Evolutionary conservation across 2,329 filamentous ascomycete species (phyloP).

Genomic region (Neofusicoccum parvum): DNA sequence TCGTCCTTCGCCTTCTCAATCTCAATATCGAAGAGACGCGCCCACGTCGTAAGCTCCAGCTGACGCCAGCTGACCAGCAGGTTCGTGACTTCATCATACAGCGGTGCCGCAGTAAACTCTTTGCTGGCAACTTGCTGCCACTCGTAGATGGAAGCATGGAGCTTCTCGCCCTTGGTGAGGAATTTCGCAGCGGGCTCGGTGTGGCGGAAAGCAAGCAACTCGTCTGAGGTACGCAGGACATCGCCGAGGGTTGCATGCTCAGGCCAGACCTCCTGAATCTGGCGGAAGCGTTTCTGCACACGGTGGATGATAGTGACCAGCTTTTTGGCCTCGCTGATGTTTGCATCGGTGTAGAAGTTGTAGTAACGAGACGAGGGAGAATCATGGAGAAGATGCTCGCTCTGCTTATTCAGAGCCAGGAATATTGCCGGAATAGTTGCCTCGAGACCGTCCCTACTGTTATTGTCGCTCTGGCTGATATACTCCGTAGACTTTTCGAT

Average conservation of each 20-base stretch:
- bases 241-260: conserved; percentile 80
- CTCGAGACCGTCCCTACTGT: conserved; percentile 35
- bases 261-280: conserved; percentile 66
- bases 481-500: conserved; percentile 20
- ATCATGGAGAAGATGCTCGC: conserved; percentile 45
- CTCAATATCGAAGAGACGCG: conserved; percentile 83
- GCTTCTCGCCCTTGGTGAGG: conserved; percentile 81
- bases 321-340: conserved; percentile 73
- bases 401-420: conserved; percentile 65
- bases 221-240: conserved; percentile 73
- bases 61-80: conserved; percentile 87
- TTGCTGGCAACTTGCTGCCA: conserved; percentile 94
- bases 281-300: conserved; percentile 70
- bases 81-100: conserved; percentile 78
- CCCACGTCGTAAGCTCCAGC: conserved; percentile 90
- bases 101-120: conserved; percentile 67
- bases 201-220: conserved; percentile 74
- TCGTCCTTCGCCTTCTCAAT: conserved; percentile 72
- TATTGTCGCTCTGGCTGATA: conserved; percentile 31
- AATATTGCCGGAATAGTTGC: conserved; percentile 68
- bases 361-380: conserved; percentile 51
- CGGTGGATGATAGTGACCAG: conserved; percentile 70
- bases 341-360: conserved; percentile 88
- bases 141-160: conserved; percentile 83
- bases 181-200: conserved; percentile 84